phyloP scores from a whole-genome alignment of 805 yeast genomes.

The Yarrowia osloensis region DNA sequence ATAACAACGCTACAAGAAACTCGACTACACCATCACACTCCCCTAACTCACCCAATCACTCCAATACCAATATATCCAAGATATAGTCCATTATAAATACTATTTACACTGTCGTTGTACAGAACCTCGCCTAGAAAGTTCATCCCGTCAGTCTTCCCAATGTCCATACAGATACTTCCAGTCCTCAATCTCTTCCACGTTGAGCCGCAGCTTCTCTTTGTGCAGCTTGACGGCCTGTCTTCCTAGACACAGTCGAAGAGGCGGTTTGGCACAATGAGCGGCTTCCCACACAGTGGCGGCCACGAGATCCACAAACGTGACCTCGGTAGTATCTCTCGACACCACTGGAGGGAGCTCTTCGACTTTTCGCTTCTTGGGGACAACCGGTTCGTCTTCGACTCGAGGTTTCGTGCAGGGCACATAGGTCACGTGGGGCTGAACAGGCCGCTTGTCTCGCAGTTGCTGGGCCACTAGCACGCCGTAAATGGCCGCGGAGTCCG shows the following conservation, averaged over 20 bases:
- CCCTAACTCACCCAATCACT: no score
- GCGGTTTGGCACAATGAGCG: slow-evolving; percentile 39
- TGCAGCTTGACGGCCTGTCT: slow-evolving; percentile 38
- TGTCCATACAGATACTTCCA: slow-evolving; percentile 43
- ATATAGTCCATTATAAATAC: no score
- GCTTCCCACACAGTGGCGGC: slow-evolving; percentile 40
- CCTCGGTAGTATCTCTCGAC: neutral
- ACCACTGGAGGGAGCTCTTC: neutral
- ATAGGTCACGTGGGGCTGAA: neutral
- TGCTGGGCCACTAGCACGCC: slow-evolving; percentile 15
- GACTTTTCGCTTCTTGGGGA: neutral
- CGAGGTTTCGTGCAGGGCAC: neutral
- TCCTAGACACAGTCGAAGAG: slow-evolving; percentile 39
- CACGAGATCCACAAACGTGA: slow-evolving; percentile 35
- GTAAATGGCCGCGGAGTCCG: slow-evolving; percentile 24
- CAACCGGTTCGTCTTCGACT: neutral
- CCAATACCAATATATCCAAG: no score
- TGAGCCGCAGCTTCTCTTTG: slow-evolving; percentile 40
- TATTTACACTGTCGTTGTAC: no score
- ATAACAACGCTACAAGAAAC: no score
- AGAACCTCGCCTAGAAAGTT: no score
- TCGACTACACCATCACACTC: no score
- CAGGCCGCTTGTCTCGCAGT: neutral
- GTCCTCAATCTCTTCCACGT: slow-evolving; percentile 44
- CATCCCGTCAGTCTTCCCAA: neutral